Percentiles rank a stretch among this genome's conserved stretches.
These are phyloP conservation scores for Penicillium goetzii DNA, from an alignment of 495 filamentous ascomycete genomes.

Conservation along the genomic window DNA sequence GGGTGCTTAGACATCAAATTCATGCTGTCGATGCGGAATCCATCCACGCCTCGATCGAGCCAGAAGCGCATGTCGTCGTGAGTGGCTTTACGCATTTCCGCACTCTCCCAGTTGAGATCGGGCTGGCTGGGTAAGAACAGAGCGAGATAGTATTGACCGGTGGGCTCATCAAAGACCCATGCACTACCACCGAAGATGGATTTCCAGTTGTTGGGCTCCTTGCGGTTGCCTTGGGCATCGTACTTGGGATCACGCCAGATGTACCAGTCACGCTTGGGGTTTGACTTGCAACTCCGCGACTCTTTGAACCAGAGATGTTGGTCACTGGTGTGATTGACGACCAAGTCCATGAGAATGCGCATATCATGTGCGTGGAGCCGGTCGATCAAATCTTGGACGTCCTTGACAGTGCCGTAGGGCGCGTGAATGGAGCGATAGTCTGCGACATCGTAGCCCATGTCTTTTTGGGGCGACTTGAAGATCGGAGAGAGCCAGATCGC, in stretches of 20 bases:
- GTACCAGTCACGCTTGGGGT: slow-evolving; percentile 63
- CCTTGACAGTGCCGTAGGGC: slow-evolving; percentile 56
- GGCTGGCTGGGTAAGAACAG: slow-evolving; percentile 50
- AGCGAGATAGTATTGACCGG: slow-evolving; percentile 47
- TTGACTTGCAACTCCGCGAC: slow-evolving; percentile 53
- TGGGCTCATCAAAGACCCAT: slow-evolving; percentile 47
- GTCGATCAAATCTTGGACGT: slow-evolving; percentile 57
- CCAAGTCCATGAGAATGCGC: slow-evolving; percentile 58
- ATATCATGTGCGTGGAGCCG: slow-evolving; percentile 53
- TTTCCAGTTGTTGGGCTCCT: slow-evolving; percentile 64
- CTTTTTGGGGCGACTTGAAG: slow-evolving; percentile 57
- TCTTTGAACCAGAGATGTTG: slow-evolving; percentile 66
- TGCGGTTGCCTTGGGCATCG: slow-evolving; percentile 48
- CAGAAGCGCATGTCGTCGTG: slow-evolving; percentile 50
- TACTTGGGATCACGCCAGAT: slow-evolving; percentile 60
- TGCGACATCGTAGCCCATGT: slow-evolving; percentile 58
- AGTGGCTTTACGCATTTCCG: slow-evolving; percentile 42
- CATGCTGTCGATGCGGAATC: slow-evolving; percentile 55
- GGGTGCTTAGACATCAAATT: slow-evolving; percentile 44
- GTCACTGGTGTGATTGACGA: slow-evolving; percentile 60
- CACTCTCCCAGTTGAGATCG: slow-evolving; percentile 53
- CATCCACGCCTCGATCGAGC: slow-evolving; percentile 49
- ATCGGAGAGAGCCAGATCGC: slow-evolving; percentile 68
- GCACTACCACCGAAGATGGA: slow-evolving; percentile 48
- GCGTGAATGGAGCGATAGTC: slow-evolving; percentile 60